Conservation (phyloP, 345 rosid species). For the Hibiscus syriacus region DNA sequence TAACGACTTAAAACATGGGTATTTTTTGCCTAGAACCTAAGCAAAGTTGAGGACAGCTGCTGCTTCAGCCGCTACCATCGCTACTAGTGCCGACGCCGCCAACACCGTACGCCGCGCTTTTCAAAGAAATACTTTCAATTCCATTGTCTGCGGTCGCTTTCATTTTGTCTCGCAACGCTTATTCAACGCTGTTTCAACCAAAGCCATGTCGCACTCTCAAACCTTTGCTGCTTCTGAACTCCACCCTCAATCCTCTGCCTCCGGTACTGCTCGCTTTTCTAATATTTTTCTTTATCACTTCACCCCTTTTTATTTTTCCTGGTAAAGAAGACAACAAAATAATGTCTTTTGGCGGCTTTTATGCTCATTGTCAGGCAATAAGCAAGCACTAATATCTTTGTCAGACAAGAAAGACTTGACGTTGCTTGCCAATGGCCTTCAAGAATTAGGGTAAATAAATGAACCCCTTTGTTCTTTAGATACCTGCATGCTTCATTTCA, state of each 20-base stretch:
- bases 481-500: not conserved
- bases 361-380: constrained; percentile 35
- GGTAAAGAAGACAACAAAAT: not conserved
- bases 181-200: constrained; percentile 22
- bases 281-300: not conserved
- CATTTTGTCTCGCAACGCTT: constrained; percentile 23
- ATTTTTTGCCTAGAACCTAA: too few species aligned
- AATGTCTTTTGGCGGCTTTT: not conserved
- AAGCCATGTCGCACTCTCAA: constrained; percentile 51
- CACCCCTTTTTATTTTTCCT: not conserved
- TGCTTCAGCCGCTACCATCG: constrained; percentile 1
- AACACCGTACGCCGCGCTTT: not conserved
- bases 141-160: constrained; percentile 17
- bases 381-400: constrained; percentile 80
- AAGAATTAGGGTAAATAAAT: constrained; percentile 56
- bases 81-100: not conserved
- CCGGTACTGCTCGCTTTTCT: constrained; percentile 26
- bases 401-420: constrained; percentile 73
- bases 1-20: too few species aligned
- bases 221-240: constrained; percentile 20
- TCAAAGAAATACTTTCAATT: not conserved
- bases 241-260: constrained; percentile 23
- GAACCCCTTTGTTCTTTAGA: not conserved
- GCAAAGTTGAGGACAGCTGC: constrained; percentile 26
- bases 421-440: constrained; percentile 61